Evolutionary conservation across 768 basidiomycete species (phyloP), one percentile per base, ranked within the genome.

Genomic region (Dentipellis fragilis): DNA sequence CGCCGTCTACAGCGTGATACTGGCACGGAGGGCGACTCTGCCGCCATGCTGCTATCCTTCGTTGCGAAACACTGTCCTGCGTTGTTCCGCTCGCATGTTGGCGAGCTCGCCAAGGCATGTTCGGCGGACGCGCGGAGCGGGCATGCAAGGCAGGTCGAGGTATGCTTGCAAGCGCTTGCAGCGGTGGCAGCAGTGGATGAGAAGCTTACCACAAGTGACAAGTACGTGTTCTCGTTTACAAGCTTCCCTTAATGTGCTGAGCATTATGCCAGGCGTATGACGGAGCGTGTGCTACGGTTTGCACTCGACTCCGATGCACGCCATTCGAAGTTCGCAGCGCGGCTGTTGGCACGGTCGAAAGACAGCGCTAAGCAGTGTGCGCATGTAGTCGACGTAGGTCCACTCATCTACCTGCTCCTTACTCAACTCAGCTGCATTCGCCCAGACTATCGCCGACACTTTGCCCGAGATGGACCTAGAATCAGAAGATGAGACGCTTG

Each of bases 281-380:
- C 81, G 10, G 88, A 93, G 23, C 76, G 84, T 14, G 73, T 88
- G 11, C 71, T 70, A 52, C 78, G 79, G 42, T 78, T 81, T 60
- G 85, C 79, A 0, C 62, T 83, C 34, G 80, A 80, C 22, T 75
- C 79, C 4, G 79, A 86, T 52, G 71, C 74, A 22, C 76, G 80
- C 19, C 81, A 85, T 58, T 87, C 91, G 17, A 97, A 97, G 67
- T 94, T 90, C 67, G 88, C 92, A 1, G 82, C 89, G 2, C 80
- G 93, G 19, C 73, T 89, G 36, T 64, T 95, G 52, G 75, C 58
- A 5, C 10, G 42, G 51, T 61, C 75, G 39, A 80, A 78, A 61
- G 75, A 80, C 47, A 73, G 77, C 12, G 74, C 75, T 7, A 72
- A 77, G 2, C 59, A 73, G 1, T 83, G 84, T 59, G 64, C 67